Evolutionary conservation across 306 rosid species (phyloP).

Genomic region (Prunus mongolica): DNA sequence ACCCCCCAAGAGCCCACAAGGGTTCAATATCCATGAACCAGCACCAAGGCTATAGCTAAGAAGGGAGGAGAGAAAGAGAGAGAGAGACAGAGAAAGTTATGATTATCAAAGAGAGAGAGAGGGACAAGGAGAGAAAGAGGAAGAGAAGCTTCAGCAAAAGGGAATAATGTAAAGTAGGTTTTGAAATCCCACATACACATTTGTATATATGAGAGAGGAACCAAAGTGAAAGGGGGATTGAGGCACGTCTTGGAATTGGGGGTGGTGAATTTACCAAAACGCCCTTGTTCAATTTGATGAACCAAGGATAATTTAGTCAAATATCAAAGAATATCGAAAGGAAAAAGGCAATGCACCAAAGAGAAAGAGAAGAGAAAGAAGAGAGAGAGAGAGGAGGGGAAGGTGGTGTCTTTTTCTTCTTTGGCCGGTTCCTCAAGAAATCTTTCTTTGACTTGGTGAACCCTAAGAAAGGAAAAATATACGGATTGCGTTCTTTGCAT

Average conservation of each 20-base stretch:
- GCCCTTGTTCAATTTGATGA: conserved; percentile 15
- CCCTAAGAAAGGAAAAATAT: conserved; percentile 26
- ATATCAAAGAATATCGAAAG: conserved; percentile 46
- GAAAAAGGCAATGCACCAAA: conserved; percentile 38
- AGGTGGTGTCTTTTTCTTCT: conserved; percentile 55
- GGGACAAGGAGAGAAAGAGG: conserved; percentile 10
- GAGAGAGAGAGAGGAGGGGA: not conserved
- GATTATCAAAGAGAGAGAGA: conserved; percentile 2
- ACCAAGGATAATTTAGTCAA: conserved; percentile 24
- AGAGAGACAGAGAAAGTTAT: conserved; percentile 1
- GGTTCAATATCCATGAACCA: conserved; percentile 99
- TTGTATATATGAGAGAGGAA: conserved; percentile 17
- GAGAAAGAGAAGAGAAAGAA: conserved; percentile 22
- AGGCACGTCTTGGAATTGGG: conserved; percentile 22
- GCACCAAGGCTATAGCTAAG: conserved; percentile 49
- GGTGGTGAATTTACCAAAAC: conserved; percentile 36
- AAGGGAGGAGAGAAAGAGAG: conserved; percentile 19
- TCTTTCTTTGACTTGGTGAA: conserved; percentile 76
- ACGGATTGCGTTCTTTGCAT: conserved; percentile 37
- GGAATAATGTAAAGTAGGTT: conserved; percentile 49
- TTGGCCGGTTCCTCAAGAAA: conserved; percentile 74
- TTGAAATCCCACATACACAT: conserved; percentile 56
- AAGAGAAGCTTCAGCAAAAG: conserved; percentile 83
- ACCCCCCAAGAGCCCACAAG: conserved; percentile 99
- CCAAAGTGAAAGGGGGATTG: conserved; percentile 31